These are phyloP conservation scores for Cardamine chenopodiifolia DNA, from an alignment of 345 rosid genomes.

Conservation along the genomic window DNA sequence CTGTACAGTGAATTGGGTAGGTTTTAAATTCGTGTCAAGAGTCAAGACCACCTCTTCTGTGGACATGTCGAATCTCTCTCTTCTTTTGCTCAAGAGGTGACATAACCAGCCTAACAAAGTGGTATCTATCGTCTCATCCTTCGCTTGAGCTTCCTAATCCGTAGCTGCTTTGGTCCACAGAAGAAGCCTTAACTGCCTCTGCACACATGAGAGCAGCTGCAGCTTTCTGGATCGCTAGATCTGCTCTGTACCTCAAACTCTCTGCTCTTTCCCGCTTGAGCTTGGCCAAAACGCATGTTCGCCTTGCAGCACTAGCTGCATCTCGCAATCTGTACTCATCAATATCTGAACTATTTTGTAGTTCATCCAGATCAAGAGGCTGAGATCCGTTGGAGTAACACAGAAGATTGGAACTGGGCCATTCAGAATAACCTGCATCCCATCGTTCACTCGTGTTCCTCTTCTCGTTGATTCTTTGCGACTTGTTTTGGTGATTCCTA, in stretches of 20 bases:
- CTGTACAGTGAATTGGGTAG: conserved; percentile 37
- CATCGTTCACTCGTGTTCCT: conserved; percentile 52
- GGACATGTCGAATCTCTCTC: conserved; percentile 21
- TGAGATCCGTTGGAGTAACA: conserved; percentile 44
- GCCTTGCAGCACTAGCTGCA: conserved; percentile 79
- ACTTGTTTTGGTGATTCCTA: conserved; percentile 51
- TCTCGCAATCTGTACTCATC: conserved; percentile 73
- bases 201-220: conserved; percentile 85
- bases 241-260: conserved; percentile 76
- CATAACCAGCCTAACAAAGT: conserved; percentile 15
- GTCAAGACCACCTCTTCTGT: conserved; percentile 25
- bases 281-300: conserved; percentile 66
- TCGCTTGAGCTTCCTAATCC: conserved; percentile 34
- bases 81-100: conserved; percentile 19
- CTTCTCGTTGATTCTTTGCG: conserved; percentile 53
- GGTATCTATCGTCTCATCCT: conserved; percentile 27
- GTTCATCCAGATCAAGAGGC: conserved; percentile 47
- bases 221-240: conserved; percentile 88
- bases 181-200: conserved; percentile 74
- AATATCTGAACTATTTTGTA: conserved; percentile 53
- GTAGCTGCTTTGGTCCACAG: conserved; percentile 42
- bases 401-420: conserved; percentile 51
- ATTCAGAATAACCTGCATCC: conserved; percentile 56
- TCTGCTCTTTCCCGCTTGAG: conserved; percentile 81
- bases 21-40: conserved; percentile 19